Evolutionary conservation across 306 rosid genomes (phyloP).

Genomic region (Malus domestica): DNA sequence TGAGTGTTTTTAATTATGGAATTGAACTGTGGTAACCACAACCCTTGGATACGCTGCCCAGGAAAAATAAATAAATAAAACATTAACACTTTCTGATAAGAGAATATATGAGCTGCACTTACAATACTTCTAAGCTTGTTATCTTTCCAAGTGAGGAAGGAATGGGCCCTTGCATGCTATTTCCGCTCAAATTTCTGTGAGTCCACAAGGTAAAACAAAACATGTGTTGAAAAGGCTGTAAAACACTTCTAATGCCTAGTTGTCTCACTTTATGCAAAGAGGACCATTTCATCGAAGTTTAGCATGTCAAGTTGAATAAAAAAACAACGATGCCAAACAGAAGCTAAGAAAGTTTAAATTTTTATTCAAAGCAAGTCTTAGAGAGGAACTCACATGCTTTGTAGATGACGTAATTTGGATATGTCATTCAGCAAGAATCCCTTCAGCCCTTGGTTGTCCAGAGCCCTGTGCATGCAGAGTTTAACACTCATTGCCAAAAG

Average conservation of each 20-base stretch:
- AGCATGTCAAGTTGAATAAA: neutral
- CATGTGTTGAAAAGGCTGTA: constrained; percentile 15
- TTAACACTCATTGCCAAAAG: constrained; percentile 26
- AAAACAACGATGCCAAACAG: neutral
- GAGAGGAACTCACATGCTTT: constrained; percentile 62
- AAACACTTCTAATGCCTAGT: neutral
- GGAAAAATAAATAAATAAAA: neutral
- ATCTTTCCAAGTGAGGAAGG: constrained; percentile 73
- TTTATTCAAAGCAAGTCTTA: constrained; percentile 1
- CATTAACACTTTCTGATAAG: neutral
- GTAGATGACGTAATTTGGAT: constrained; percentile 65
- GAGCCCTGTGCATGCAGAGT: constrained; percentile 62
- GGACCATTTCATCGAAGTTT: neutral
- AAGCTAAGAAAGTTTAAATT: neutral
- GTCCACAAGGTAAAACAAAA: constrained; percentile 1
- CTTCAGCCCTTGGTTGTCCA: constrained; percentile 84
- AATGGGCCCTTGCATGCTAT: constrained; percentile 63
- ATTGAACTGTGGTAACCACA: neutral
- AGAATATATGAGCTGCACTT: constrained; percentile 33
- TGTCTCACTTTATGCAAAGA: neutral
- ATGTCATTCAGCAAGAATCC: constrained; percentile 73
- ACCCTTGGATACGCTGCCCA: neutral
- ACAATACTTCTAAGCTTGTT: constrained; percentile 67
- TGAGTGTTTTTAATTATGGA: neutral
- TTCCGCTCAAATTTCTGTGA: constrained; percentile 89